Percentiles rank a stretch among this genome's conserved stretches.
These are phyloP conservation scores for Trichomonas gallinae DNA, from an alignment of 208 protist species.

Conservation along the genomic window DNA sequence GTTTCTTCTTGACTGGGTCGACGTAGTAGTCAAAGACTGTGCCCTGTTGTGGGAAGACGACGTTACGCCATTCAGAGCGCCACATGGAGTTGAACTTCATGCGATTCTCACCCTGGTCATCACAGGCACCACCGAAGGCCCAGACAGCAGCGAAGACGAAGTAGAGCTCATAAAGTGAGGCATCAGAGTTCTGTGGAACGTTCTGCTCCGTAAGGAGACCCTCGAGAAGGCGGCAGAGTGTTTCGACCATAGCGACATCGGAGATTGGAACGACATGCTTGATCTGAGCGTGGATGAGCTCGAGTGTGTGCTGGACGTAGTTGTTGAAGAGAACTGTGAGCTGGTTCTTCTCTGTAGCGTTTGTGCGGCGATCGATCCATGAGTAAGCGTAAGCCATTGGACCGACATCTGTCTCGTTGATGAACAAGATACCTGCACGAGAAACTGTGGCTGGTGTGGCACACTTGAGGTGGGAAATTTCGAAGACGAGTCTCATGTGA, in stretches of 20 bases:
- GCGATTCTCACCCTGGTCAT: constrained; percentile 66
- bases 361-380: constrained; percentile 30
- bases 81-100: constrained; percentile 65
- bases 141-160: constrained; percentile 89
- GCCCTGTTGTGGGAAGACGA: neutral
- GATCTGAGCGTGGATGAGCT: constrained; percentile 63
- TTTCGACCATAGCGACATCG: constrained; percentile 85
- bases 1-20: constrained; percentile 55
- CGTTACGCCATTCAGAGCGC: neutral
- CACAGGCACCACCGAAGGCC: constrained; percentile 80
- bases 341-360: constrained; percentile 52
- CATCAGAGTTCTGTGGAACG: constrained; percentile 32
- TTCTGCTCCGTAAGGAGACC: constrained; percentile 53
- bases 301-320: constrained; percentile 75
- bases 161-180: constrained; percentile 81
- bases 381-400: constrained; percentile 76
- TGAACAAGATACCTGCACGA: constrained; percentile 86
- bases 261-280: constrained; percentile 52
- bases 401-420: constrained; percentile 87
- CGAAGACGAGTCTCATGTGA: constrained; percentile 91
- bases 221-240: constrained; percentile 79
- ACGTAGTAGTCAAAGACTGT: constrained; percentile 87
- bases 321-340: constrained; percentile 84
- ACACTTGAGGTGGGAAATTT: constrained; percentile 82
- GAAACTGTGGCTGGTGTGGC: constrained; percentile 90